Evolutionary conservation across 2,329 filamentous ascomycete genomes (phyloP).

Genomic region (Grosmannia huntii): DNA sequence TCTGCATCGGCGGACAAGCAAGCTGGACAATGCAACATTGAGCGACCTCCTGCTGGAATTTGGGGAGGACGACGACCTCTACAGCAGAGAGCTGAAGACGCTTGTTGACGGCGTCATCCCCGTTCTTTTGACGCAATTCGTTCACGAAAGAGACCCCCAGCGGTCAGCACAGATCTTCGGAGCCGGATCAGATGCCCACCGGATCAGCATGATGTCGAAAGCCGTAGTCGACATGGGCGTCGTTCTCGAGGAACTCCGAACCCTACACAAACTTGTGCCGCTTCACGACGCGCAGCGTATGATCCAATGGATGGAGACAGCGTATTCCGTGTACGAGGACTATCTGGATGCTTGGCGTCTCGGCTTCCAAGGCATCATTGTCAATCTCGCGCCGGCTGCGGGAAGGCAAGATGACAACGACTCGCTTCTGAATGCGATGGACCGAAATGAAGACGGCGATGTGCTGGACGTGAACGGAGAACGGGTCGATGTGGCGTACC

Average conservation of each 20-base stretch:
- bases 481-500: conserved; percentile 83
- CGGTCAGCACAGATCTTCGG: conserved; percentile 57
- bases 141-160: conserved; percentile 51
- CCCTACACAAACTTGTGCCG: conserved; percentile 68
- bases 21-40: conserved; percentile 54
- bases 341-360: conserved; percentile 84
- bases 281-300: conserved; percentile 58
- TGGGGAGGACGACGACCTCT: conserved; percentile 70
- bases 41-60: conserved; percentile 71
- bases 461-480: conserved; percentile 66
- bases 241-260: conserved; percentile 70
- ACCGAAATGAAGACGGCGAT: conserved; percentile 51
- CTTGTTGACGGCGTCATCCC: conserved; percentile 92
- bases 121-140: conserved; percentile 73
- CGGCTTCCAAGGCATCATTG: conserved; percentile 86
- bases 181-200: conserved; percentile 35
- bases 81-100: conserved; percentile 81
- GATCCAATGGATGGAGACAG: conserved; percentile 67
- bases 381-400: conserved; percentile 69
- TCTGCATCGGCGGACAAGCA: conserved; percentile 59
- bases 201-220: conserved; percentile 55
- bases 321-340: conserved; percentile 66
- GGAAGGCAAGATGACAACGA: conserved; percentile 42
- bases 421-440: conserved; percentile 45
- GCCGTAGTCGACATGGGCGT: conserved; percentile 93